Conservation (phyloP, 2,329 filamentous ascomycete species). For the Penicillium olsonii region DNA sequence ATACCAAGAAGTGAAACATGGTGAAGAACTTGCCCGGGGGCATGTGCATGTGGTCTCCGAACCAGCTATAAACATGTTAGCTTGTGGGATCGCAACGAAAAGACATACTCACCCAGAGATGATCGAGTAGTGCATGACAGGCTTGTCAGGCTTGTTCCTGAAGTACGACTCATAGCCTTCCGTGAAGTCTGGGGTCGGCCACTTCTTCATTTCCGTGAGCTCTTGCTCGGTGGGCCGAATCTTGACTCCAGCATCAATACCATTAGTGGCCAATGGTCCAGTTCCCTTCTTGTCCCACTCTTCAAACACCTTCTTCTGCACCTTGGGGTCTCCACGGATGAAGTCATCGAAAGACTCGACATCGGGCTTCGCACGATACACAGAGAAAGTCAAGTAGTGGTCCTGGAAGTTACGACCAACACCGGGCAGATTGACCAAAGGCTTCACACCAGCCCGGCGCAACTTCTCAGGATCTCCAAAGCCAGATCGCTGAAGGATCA, state of each 20-base stretch:
- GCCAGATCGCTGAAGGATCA: slow-evolving; percentile 74
- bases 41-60: slow-evolving; percentile 58
- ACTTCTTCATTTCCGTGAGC: slow-evolving; percentile 66
- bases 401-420: slow-evolving; percentile 78
- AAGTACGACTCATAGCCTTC: slow-evolving; percentile 79
- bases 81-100: too few species aligned
- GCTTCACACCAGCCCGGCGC: slow-evolving; percentile 66
- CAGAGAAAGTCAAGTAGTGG: slow-evolving; percentile 71
- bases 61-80: slow-evolving; percentile 34
- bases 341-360: slow-evolving; percentile 82
- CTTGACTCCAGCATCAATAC: slow-evolving; percentile 79
- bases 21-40: slow-evolving; percentile 78
- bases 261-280: slow-evolving; percentile 74
- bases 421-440: slow-evolving; percentile 69
- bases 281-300: slow-evolving; percentile 81
- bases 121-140: slow-evolving; percentile 81
- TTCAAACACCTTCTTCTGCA: slow-evolving; percentile 72
- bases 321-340: slow-evolving; percentile 69
- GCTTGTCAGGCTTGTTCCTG: slow-evolving; percentile 81
- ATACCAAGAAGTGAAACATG: slow-evolving; percentile 74
- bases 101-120: slow-evolving; percentile 58
- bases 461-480: slow-evolving; percentile 74
- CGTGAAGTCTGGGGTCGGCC: slow-evolving; percentile 71
- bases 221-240: slow-evolving; percentile 70
- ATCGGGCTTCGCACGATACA: slow-evolving; percentile 71